These are phyloP conservation scores for Digitaria exilis DNA, from an alignment of 202 grass and related monocot genomes.

Conservation along the genomic window DNA sequence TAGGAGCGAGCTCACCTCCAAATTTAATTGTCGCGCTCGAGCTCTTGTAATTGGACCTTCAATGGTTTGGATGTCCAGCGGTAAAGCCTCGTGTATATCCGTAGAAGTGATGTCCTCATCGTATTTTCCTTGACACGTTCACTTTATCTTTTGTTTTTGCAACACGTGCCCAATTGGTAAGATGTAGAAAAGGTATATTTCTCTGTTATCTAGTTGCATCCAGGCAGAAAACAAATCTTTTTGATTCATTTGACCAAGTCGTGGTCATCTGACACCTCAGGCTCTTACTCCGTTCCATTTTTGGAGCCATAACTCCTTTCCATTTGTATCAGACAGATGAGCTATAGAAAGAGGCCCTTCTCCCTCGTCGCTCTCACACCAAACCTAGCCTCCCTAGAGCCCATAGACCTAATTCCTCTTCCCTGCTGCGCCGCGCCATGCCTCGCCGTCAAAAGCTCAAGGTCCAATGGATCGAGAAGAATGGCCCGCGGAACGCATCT, in stretches of 20 bases:
- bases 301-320: neutral
- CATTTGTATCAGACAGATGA: too few species aligned
- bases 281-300: neutral
- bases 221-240: neutral
- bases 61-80: too few species aligned
- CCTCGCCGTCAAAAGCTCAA: conserved; percentile 39
- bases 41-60: too few species aligned
- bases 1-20: too few species aligned
- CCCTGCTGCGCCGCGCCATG: neutral
- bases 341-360: neutral
- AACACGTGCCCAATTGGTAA: neutral
- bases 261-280: neutral
- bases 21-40: too few species aligned
- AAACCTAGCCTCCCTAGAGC: neutral
- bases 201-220: neutral
- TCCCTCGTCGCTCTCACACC: neutral
- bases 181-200: too few species aligned
- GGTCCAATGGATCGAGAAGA: conserved; percentile 42
- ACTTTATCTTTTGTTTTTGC: neutral
- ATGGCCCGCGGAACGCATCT: neutral
- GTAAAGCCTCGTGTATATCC: too few species aligned
- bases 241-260: neutral
- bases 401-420: too few species aligned
- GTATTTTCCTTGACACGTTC: neutral
- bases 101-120: too few species aligned